Evolutionary conservation across 371 early-diverging fungal species (phyloP).

Genomic region (Capniomyces stellatus): DNA sequence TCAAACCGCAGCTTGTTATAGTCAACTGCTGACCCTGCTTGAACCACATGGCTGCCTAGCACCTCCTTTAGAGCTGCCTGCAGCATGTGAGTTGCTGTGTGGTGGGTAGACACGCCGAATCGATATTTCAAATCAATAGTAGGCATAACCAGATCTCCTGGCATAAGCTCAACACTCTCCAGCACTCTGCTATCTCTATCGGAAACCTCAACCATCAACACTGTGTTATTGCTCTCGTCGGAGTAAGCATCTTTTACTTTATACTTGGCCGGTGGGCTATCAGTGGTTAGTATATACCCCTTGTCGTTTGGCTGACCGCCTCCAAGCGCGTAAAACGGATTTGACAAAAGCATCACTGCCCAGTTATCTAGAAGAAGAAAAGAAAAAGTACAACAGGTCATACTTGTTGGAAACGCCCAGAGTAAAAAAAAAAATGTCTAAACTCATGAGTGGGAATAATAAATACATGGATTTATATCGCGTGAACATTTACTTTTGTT

Average conservation of each 20-base stretch:
- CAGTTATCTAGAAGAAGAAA: too few species aligned
- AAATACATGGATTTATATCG: too few species aligned
- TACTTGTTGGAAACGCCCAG: too few species aligned
- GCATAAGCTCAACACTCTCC: not conserved
- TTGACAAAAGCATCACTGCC: too few species aligned
- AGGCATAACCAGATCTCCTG: constrained; percentile 26
- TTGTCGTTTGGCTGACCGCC: not conserved
- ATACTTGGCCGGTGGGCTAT: not conserved
- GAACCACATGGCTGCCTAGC: constrained; percentile 37
- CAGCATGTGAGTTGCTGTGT: constrained; percentile 59
- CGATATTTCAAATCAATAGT: constrained; percentile 34
- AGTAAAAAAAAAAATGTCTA: too few species aligned
- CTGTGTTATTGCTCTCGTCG: not conserved
- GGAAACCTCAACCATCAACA: not conserved
- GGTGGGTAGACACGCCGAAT: constrained; percentile 44
- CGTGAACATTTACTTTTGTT: too few species aligned
- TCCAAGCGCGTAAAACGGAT: not conserved
- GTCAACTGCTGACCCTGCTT: constrained; percentile 57
- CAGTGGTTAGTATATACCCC: not conserved
- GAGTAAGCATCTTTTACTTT: constrained; percentile 9
- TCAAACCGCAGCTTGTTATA: constrained; percentile 46
- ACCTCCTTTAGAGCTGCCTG: constrained; percentile 45
- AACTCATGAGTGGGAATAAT: too few species aligned
- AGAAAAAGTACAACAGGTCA: too few species aligned
- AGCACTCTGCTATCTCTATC: constrained; percentile 1